These are phyloP conservation scores for Torulaspora gathmanii DNA, from an alignment of 805 yeast genomes.

Conservation along the genomic window DNA sequence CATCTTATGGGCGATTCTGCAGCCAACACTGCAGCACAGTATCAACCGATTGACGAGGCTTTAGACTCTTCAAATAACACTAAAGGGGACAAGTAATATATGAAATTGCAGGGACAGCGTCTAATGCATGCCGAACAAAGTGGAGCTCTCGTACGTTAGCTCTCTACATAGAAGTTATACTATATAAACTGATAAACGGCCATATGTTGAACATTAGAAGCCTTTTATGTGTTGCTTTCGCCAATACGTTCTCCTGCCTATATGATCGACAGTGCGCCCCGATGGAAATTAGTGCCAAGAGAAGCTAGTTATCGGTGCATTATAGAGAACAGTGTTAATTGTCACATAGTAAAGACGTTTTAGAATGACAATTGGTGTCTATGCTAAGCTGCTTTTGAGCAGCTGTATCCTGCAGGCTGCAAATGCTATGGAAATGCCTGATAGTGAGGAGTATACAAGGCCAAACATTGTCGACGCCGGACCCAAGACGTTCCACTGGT, in stretches of 20 bases:
- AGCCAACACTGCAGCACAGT: conserved; percentile 1
- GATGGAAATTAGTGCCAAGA: not conserved
- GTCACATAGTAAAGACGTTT: not conserved
- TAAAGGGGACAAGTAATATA: not conserved
- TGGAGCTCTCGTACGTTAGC: not conserved
- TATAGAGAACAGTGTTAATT: not conserved
- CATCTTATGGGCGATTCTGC: conserved; percentile 9
- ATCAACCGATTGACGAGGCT: conserved; percentile 5
- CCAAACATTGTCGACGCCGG: conserved; percentile 44
- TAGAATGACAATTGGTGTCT: not conserved
- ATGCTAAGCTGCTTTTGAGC: not conserved
- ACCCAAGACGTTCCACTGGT: conserved; percentile 63
- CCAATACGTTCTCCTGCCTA: not conserved
- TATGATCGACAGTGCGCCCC: not conserved
- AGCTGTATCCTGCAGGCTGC: conserved; percentile 1
- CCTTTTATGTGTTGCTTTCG: not conserved
- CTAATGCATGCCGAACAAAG: not conserved
- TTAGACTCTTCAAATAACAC: not conserved
- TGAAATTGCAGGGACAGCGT: not conserved
- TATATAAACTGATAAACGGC: not conserved
- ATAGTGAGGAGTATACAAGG: conserved; percentile 31
- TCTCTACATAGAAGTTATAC: not conserved
- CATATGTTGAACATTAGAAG: not conserved
- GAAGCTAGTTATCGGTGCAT: not conserved
- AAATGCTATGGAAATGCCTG: conserved; percentile 34